A percentile compares a stretch with the other conserved stretches of the same genome.
Conservation (phyloP, 495 filamentous ascomycete species). For the Saxispiralis lemnorum region DNA sequence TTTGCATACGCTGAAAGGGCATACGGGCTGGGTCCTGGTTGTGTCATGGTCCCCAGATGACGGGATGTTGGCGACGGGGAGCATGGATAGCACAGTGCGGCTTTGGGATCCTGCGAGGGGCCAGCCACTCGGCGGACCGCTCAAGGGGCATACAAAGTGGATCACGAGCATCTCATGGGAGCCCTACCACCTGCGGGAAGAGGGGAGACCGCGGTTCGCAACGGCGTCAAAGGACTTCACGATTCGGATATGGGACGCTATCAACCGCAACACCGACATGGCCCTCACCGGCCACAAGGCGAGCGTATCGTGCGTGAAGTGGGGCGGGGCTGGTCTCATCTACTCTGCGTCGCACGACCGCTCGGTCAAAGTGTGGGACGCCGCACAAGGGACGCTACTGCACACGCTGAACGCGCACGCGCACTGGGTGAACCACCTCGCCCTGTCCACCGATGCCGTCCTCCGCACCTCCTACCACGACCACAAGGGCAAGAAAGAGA, state of each 20-base stretch:
- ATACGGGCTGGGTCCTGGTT: slow-evolving; percentile 81
- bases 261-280: slow-evolving; percentile 57
- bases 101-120: slow-evolving; percentile 82
- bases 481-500: slow-evolving; percentile 43
- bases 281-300: slow-evolving; percentile 77
- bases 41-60: slow-evolving; percentile 77
- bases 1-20: slow-evolving; percentile 73
- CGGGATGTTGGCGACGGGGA: slow-evolving; percentile 67
- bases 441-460: slow-evolving; percentile 83
- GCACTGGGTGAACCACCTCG: slow-evolving; percentile 85
- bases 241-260: slow-evolving; percentile 72
- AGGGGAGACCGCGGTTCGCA: slow-evolving; percentile 59
- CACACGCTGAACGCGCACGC: slow-evolving; percentile 69
- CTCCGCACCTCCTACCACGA: slow-evolving; percentile 77
- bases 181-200: slow-evolving; percentile 69
- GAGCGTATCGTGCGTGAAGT: slow-evolving; percentile 76
- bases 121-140: slow-evolving; percentile 49
- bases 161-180: slow-evolving; percentile 82
- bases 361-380: slow-evolving; percentile 81
- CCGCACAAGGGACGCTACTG: slow-evolving; percentile 55
- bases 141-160: slow-evolving; percentile 87
- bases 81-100: slow-evolving; percentile 81
- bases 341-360: slow-evolving; percentile 88
- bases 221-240: slow-evolving; percentile 86
- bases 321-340: slow-evolving; percentile 78